Base-by-base conservation (phyloP, 2,329 filamentous ascomycete genomes). In the Chaetoscypha palmicola region DNA sequence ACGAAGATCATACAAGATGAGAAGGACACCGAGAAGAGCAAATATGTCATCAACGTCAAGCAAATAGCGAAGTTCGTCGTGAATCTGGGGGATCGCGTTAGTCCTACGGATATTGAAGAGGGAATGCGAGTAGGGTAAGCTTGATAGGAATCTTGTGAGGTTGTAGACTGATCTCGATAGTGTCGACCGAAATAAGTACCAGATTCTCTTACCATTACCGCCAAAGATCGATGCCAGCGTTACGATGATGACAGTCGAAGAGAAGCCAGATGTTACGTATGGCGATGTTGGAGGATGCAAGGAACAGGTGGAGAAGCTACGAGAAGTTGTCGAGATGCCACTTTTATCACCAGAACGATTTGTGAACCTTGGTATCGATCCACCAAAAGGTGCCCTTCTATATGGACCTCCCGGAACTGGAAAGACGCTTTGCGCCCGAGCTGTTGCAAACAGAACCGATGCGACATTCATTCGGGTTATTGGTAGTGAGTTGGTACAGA, bases 41-140 rank as follows among this genome's bases (percentile, higher is more conserved):
- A 97, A 81, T 98, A 98, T 72, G 90, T 98, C 61, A 98, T 98
- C 77, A 98, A 98, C 69, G 91, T 98, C 58, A 98, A 98, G 75
- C 92, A 98, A 68, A 98, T 98, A 61, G 92, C 92, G 62, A 98
- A 98, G 71, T 98, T 98, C 61, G 92, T 98, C 39, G 92, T 98
- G 54, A 92, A 96, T 68, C 79, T 98, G 41, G 92, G 92, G 58
- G 92, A 98, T 64, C 84, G 92, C 53, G 92, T 98, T 57, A 94
- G 86, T 62, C 92, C 92, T 38, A 97, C 92, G 56, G 92, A 98
- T 79, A 98, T 98, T 60, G 92, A 98, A 64, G 92, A 98, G 68
- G 92, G 92, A 53, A 98, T 98, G 92, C 82, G 92, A 56, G 92
- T 98, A 50, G 92, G 90, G 67, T 79, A 71, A 39, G 33, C 34